Evolutionary conservation across 2,329 filamentous ascomycete species (phyloP), one percentile per base, ranked within the genome.

Genomic region (Fusarium verrucosum): DNA sequence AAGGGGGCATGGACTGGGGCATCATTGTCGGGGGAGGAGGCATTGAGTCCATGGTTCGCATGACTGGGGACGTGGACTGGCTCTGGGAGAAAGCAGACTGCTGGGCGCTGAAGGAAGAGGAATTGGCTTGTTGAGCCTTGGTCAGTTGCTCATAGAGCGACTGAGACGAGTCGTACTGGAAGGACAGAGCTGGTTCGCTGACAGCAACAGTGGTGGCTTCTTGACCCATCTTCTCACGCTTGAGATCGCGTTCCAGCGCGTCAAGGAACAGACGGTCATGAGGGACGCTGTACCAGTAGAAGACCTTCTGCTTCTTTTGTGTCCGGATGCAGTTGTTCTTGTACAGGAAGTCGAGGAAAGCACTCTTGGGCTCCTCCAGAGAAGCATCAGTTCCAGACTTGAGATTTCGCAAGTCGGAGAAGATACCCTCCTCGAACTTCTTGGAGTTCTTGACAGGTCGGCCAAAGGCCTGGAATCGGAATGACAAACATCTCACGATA

Each of bases 261-360:
- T 99, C 95, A 70, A 99, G 89, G 81, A 99, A 99, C 47, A 99
- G 88, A 51, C 95, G 89, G 80, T 99, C 95, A 78, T 99, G 95
- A 2, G 95, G 95, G 43, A 99, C 95, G 82, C 94, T 97, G 81
- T 98, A 99, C 95, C 95, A 99, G 82, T 98, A 99, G 76, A 99
- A 99, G 68, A 99, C 95, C 84, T 99, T 99, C 77, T 99, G 95
- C 86, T 99, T 99, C 88, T 99, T 99, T 80, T 99, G 95, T 33
- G 95, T 99, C 71, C 95, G 90, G 72, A 99, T 99, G 85, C 95
- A 99, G 84, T 99, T 99, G 87, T 99, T 99, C 86, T 99, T 99
- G 88, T 99, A 99, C 40, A 99, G 85, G 78, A 98, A 99, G 80
- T 99, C 95, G 62, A 99, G 87, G 81, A 99, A 99, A 3, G 92